phyloP scores from a whole-genome alignment of 2,329 filamentous ascomycete genomes.

The Ascocoryne sarcoides region DNA sequence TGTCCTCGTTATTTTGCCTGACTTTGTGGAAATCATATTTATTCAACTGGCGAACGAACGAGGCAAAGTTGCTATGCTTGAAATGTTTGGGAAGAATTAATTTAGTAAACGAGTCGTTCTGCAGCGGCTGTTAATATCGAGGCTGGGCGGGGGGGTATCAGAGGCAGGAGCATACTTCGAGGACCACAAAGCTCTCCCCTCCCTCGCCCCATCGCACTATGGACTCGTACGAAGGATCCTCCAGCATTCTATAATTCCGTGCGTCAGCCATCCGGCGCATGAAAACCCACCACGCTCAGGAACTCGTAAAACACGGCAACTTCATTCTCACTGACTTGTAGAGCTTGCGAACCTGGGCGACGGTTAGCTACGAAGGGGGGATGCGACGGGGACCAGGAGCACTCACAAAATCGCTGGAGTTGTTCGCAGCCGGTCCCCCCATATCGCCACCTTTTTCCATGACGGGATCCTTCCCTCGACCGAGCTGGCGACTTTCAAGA shows the following conservation, averaged over 20 bases:
- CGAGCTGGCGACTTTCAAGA: too few species aligned
- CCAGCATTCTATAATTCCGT: constrained; percentile 67
- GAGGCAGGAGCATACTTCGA: constrained; percentile 61
- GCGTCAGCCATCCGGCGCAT: constrained; percentile 20
- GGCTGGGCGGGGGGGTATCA: not conserved
- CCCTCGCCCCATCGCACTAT: constrained; percentile 95
- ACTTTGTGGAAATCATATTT: constrained; percentile 99
- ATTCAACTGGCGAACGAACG: constrained; percentile 90
- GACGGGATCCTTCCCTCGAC: too few species aligned
- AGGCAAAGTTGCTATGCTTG: constrained; percentile 98
- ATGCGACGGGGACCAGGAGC: not conserved
- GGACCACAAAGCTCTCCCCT: constrained; percentile 90
- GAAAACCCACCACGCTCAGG: constrained; percentile 24
- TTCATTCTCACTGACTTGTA: constrained; percentile 70
- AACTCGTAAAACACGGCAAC: too few species aligned
- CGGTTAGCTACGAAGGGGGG: constrained; percentile 14
- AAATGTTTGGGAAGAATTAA: constrained; percentile 96
- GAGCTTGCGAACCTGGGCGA: constrained; percentile 78
- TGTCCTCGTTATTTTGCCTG: constrained; percentile 80
- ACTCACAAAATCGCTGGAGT: constrained; percentile 93
- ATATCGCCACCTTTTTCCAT: constrained; percentile 28
- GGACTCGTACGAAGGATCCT: constrained; percentile 84
- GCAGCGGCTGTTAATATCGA: constrained; percentile 19
- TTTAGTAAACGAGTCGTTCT: constrained; percentile 99
- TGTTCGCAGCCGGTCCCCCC: constrained; percentile 46